Conservation (phyloP, 176 grass and related monocot genomes). For the Themeda triandra region DNA sequence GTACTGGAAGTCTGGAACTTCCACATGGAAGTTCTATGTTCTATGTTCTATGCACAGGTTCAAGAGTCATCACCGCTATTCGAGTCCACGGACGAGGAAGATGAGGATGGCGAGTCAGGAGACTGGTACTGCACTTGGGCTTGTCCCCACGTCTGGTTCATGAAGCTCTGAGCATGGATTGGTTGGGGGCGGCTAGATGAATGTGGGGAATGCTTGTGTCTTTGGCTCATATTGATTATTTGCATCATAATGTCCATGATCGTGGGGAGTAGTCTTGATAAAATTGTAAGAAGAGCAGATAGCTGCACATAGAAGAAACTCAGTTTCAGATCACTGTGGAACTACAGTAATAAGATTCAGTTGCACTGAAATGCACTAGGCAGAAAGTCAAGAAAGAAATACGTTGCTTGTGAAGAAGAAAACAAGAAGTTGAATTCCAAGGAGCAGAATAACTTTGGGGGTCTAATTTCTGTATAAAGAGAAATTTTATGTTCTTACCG, state of each 20-base stretch:
- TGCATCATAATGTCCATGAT: slow-evolving; percentile 41
- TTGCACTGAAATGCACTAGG: background rate
- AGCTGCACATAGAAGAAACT: slow-evolving; percentile 45
- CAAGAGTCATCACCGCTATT: background rate
- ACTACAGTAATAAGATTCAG: background rate
- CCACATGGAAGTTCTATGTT: background rate
- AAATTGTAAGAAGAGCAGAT: slow-evolving; percentile 49
- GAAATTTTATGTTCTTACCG: slow-evolving; percentile 32
- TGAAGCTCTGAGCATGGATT: slow-evolving; percentile 21
- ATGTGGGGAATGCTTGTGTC: background rate
- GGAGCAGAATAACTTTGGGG: background rate
- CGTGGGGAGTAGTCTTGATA: slow-evolving; percentile 47
- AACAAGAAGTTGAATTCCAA: background rate
- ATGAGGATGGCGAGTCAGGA: background rate
- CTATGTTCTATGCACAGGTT: background rate
- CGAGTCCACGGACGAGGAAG: slow-evolving; percentile 19
- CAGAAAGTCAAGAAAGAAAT: background rate
- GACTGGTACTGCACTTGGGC: background rate
- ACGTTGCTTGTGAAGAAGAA: background rate
- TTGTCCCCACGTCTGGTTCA: background rate
- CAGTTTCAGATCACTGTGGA: background rate
- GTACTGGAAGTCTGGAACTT: background rate
- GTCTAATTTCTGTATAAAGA: background rate
- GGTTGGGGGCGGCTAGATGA: background rate
- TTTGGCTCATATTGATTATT: slow-evolving; percentile 13